Evolutionary conservation across 2,329 filamentous ascomycete genomes (phyloP).

Genomic region (Ophiostoma populinum): DNA sequence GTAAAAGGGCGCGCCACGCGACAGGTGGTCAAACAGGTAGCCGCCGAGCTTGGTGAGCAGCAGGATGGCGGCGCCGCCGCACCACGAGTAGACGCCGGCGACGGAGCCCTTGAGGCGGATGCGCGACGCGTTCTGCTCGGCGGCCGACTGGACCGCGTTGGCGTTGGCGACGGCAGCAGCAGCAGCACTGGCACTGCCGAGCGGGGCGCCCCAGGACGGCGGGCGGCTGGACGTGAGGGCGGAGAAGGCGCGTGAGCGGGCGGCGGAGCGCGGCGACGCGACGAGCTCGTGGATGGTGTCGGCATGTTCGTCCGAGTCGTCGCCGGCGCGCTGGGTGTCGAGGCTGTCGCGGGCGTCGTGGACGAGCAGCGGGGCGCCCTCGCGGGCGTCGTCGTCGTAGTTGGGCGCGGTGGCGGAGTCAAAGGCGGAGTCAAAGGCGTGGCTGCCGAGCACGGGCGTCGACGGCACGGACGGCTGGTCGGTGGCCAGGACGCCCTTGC

Average conservation of each 20-base stretch:
- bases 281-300: conserved; percentile 4
- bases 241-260: conserved; percentile 6
- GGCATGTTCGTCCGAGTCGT: not conserved
- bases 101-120: conserved; percentile 75
- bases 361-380: conserved; percentile 24
- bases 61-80: conserved; percentile 77
- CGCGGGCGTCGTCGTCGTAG: conserved; percentile 13
- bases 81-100: conserved; percentile 83
- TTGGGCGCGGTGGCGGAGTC: conserved; percentile 3
- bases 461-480: conserved; percentile 16
- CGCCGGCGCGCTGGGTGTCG: not conserved
- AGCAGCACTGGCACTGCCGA: not conserved
- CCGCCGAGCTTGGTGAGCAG: conserved; percentile 85
- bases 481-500: conserved; percentile 53
- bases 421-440: conserved; percentile 12
- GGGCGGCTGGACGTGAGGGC: conserved; percentile 3
- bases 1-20: conserved; percentile 71
- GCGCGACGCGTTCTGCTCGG: conserved; percentile 22
- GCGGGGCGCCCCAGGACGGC: not conserved
- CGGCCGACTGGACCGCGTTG: no score
- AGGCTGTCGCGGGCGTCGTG: conserved; percentile 5
- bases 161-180: no score
- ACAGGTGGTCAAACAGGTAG: conserved; percentile 60
- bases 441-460: conserved; percentile 5
- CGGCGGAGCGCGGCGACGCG: not conserved